Base-by-base conservation (phyloP, 2,329 filamentous ascomycete genomes). In the Penicillium psychrosexuale region DNA sequence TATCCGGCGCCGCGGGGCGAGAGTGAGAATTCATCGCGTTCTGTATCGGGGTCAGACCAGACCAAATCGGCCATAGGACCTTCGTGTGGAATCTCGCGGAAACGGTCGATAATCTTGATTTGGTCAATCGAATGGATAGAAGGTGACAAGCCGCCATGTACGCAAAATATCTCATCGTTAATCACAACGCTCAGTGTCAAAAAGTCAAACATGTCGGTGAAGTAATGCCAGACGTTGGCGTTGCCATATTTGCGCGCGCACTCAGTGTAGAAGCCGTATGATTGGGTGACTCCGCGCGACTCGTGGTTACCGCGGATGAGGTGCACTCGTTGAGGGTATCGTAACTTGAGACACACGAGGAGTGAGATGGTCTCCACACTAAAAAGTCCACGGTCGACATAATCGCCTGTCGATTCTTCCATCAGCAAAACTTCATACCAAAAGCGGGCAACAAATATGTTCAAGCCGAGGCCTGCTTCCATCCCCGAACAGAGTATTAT, bases 201-300 rank as follows among this genome's bases (percentile, higher is more conserved):
- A 74, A 96, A 99, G 77, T 99, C 94, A 76, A 99, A 99, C 92
- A 99, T 97, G 77, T 99, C 94, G 62, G 94, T 99, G 72, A 99
- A 99, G 74, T 97, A 94, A 75, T 99, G 94, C 94, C 94, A 99
- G 22, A 99, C 94, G 67, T 94, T 97, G 61, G 94, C 91, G 70
- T 96, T 97, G 72, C 94, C 94, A 75, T 99, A 99, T 77, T 99
- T 99, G 64, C 94, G 88, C 19, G 89, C 91, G 76, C 94, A 99
- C 72, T 99, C 94, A 22, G 94, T 97, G 73, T 99, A 99, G 78
- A 99, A 99, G 54, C 94, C 94, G 75, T 99, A 99, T 28, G 93
- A 97, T 75, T 99, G 94, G 11, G 94, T 99, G 51, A 99, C 94
- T 67, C 94, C 94, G 66, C 94, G 88, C 54, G 91, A 96, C 77